Evolutionary conservation across 1,284 basidiomycete species (phyloP), one percentile per base, ranked within the genome.

Genomic region (Sanghuangporus baumii): DNA sequence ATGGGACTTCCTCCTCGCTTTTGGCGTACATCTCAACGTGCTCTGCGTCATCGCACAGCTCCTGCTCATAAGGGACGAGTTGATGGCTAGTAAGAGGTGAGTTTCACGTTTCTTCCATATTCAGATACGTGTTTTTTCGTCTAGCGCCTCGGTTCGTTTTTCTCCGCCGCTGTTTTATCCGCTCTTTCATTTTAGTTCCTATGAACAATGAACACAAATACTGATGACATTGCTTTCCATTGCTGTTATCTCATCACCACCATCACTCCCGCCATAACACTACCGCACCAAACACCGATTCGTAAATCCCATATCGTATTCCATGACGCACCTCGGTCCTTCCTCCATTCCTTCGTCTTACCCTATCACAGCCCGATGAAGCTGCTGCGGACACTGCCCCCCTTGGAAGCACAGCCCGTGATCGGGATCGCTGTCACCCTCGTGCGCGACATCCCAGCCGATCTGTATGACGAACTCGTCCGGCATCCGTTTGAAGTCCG

Each of bases 1-100:
- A 56, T 99, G 96, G 96, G 96, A 99, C 75, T 99, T 98, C 73
- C 82, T 99, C 12, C 83, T 98, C 36, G 94, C 96, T 1, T 98
- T 96, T 71, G 96, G 96, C 12, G 91, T 96, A 6, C 96, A 98
- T 71, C 80, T 98, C 31, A 98, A 98, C 71, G 89, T 99, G 9
- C 81, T 98, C 14, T 98, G 95, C 72, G 94, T 98, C 7, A 96
- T 98, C 62, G 95, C 96, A 2, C 96, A 98, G 71, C 78, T 98
- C 1, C 76, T 95, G 2, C 82, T 97, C 23, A 96, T 98, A 75
- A 82, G 94, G 65, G 88, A 93, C 62, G 91, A 94, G 57, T 84
- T 99, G 37, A 91, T 98, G 85, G 80, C 78, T 58, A 91, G 88
- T 3, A 79, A 87, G 1, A 93, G 92, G 94, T 94, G 63, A 66